Evolutionary conservation across 805 yeast species (phyloP).

Genomic region (Jamesozyma hellenica): DNA sequence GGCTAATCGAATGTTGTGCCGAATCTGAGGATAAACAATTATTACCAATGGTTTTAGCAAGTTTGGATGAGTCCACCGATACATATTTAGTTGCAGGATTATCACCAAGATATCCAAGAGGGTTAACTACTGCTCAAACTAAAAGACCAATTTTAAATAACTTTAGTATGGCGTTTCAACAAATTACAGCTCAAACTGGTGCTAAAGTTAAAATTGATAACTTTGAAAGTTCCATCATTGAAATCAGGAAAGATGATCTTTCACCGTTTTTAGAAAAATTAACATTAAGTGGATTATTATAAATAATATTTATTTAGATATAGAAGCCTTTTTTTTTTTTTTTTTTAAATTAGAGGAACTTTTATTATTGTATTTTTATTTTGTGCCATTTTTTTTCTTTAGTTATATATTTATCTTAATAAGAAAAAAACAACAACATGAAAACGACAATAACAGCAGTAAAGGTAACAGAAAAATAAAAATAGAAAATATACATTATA

Average conservation of each 20-base stretch:
- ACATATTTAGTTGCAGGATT: conserved; percentile 83
- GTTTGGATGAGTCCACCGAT: conserved; percentile 60
- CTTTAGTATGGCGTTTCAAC: conserved; percentile 86
- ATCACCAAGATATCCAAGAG: conserved; percentile 68
- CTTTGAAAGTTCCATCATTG: conserved; percentile 89
- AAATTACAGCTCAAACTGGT: conserved; percentile 71
- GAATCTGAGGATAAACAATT: conserved; percentile 57
- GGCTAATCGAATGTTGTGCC: conserved; percentile 85
- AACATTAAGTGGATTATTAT: conserved; percentile 61
- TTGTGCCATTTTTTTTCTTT: no score
- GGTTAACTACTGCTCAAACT: conserved; percentile 26
- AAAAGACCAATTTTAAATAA: conserved; percentile 54
- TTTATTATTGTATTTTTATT: no score
- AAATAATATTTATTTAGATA: no score
- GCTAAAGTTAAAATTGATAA: conserved; percentile 88
- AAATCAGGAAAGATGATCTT: conserved; percentile 78
- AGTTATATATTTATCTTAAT: no score
- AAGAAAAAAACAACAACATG: no score
- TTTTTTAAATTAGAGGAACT: no score
- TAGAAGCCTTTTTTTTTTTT: no score
- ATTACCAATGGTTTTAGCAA: conserved; percentile 78
- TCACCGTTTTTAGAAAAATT: conserved; percentile 77
- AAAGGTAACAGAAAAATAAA: no score
- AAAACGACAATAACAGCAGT: no score
- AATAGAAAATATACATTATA: no score